Base-by-base conservation (phyloP, 2,329 filamentous ascomycete species). In the Sclerotiophoma versabilis region DNA sequence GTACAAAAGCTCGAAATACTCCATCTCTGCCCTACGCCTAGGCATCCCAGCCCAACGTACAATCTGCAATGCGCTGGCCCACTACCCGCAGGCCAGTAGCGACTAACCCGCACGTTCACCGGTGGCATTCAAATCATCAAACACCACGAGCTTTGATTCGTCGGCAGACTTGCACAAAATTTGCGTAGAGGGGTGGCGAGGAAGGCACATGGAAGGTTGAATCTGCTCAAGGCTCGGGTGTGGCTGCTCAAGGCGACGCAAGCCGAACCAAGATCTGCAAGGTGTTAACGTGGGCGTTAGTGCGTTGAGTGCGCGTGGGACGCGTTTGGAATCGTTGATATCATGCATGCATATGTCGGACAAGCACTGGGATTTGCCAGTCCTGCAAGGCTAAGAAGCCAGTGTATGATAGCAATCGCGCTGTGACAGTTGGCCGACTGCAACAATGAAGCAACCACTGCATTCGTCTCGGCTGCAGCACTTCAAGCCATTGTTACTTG, bases 91-190 rank as follows among this genome's bases (percentile, higher is more conserved):
- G 11, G 11, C 34, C 39, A 54, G 27, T 15, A 32, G 20, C n/a
- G 27, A 19, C 51, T 50, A 56, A 56, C 52, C 52, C 52, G 52
- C 52, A 42, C 42, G 42, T 56, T 50, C 52, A 49, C 36, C 20
- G 36, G 23, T 33, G 14, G 8, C 6, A 27, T 38, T 43, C 41
- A 27, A 26, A 43, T 46, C 41, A 37, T 25, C 19, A 14, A 39
- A 38, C 27, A 6, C 9, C 15, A 7, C 15, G n/a, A 12, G 38
- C 30, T 30, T 30, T 12, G 32, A 15, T 7, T 14, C 3, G 29
- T 33, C 41, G 52, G 46, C 34, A 26, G 19, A 43, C 22, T 25
- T 46, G 46, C 34, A 34, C 23, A 14, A 33, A 25, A 29, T 12
- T 5, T 14, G 33, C 34, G 22, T 27, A 19, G 27, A 52, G 34